Percentiles rank a stretch among this genome's conserved stretches.
Conservation (phyloP, 2,329 filamentous ascomycete genomes). For the Curvularia lunata region DNA sequence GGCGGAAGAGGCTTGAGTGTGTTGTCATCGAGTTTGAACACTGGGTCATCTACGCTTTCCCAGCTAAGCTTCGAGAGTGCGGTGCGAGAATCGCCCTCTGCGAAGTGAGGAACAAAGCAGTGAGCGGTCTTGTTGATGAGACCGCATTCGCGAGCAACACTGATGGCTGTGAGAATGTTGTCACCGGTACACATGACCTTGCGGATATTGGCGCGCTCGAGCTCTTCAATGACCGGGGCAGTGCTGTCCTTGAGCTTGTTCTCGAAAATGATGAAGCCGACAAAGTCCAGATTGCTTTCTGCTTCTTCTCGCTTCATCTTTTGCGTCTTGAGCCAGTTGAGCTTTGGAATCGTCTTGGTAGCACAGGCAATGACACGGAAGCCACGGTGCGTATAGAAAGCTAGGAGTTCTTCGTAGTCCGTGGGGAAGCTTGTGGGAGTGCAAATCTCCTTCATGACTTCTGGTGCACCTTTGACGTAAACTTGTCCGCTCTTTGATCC, state of each 20-base stretch:
- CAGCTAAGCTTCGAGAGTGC: conserved; percentile 77
- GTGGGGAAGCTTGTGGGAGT: conserved; percentile 79
- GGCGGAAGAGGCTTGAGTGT: conserved; percentile 80
- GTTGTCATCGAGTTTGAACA: conserved; percentile 76
- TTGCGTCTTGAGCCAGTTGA: conserved; percentile 93
- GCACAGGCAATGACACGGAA: conserved; percentile 97
- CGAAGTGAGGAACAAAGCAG: conserved; percentile 91
- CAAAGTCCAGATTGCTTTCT: conserved; percentile 82
- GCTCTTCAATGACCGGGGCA: conserved; percentile 78
- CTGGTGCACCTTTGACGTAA: conserved; percentile 95
- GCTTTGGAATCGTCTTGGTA: conserved; percentile 81
- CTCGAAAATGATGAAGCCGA: conserved; percentile 97
- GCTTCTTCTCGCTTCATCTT: conserved; percentile 89
- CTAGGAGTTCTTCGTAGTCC: conserved; percentile 88
- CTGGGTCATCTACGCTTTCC: conserved; percentile 92
- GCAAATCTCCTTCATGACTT: conserved; percentile 96
- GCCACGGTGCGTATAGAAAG: conserved; percentile 91
- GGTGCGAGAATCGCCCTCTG: conserved; percentile 76
- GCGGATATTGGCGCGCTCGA: conserved; percentile 81
- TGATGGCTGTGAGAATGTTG: conserved; percentile 96
- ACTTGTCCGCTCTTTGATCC: conserved; percentile 83
- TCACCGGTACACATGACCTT: conserved; percentile 97
- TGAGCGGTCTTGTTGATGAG: conserved; percentile 81
- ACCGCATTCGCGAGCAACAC: conserved; percentile 87
- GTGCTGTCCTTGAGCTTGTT: conserved; percentile 96